Evolutionary conservation across 2,329 filamentous ascomycete genomes (phyloP).

Genomic region (Botrytis tulipae): DNA sequence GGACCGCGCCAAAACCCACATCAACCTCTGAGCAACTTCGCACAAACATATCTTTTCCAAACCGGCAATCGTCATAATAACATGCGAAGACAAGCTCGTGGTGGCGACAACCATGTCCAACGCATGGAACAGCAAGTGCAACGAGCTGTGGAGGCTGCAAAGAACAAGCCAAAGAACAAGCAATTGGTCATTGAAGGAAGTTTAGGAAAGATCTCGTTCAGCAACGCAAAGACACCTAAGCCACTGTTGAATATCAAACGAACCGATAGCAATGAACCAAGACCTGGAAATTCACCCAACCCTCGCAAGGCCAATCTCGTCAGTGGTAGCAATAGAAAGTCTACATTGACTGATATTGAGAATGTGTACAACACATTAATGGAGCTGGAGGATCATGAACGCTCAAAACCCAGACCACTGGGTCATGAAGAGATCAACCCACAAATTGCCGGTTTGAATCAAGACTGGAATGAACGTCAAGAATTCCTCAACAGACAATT

Average conservation of each 20-base stretch:
- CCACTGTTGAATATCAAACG: conserved; percentile 95
- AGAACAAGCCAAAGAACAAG: conserved; percentile 96
- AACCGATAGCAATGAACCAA: conserved; percentile 63
- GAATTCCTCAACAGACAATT: conserved; percentile 73
- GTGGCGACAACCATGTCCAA: conserved; percentile 95
- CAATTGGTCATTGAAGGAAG: conserved; percentile 95
- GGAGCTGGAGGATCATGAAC: conserved; percentile 90
- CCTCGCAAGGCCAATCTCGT: conserved; percentile 45
- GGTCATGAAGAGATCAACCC: conserved; percentile 62
- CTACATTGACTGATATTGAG: conserved; percentile 82
- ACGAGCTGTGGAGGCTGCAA: conserved; percentile 92
- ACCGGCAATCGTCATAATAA: conserved; percentile 80
- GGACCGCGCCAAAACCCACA: conserved; percentile 87
- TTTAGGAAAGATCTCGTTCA: conserved; percentile 96
- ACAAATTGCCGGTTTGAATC: conserved; percentile 69
- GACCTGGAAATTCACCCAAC: conserved; percentile 49
- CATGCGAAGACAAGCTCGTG: conserved; percentile 71
- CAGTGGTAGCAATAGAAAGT: conserved; percentile 74
- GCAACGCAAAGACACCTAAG: conserved; percentile 96
- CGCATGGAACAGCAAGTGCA: conserved; percentile 99
- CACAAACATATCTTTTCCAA: conserved; percentile 95
- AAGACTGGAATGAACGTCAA: conserved; percentile 74
- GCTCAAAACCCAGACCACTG: conserved; percentile 67
- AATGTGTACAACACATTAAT: conserved; percentile 84
- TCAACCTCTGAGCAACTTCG: conserved; percentile 92